Conservation (phyloP, 2,329 filamentous ascomycete species). For the Tolypocladium capitatum region DNA sequence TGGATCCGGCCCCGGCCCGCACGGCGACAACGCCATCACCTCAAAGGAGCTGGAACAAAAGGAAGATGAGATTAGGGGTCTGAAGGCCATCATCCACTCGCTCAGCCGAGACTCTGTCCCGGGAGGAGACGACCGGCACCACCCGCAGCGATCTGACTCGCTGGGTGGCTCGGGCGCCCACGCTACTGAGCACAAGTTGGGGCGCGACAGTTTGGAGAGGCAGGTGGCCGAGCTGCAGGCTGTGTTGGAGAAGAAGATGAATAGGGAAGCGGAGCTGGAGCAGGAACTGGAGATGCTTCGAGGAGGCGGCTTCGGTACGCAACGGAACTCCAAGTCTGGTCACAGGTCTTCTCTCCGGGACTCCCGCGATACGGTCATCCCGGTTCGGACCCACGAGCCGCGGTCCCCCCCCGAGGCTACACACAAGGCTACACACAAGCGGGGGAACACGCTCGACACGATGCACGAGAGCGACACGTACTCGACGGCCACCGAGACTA, state of each 20-base stretch:
- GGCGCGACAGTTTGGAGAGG: slow-evolving; percentile 56
- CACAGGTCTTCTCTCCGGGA: slow-evolving; percentile 49
- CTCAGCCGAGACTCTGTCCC: slow-evolving; percentile 65
- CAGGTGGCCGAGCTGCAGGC: slow-evolving; percentile 68
- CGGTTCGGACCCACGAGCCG: slow-evolving; percentile 36
- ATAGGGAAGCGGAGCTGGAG: slow-evolving; percentile 74
- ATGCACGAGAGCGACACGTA: slow-evolving; percentile 60
- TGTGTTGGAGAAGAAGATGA: slow-evolving; percentile 57
- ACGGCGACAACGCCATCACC: slow-evolving; percentile 30
- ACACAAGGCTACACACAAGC: slow-evolving; percentile 35
- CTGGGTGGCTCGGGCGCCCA: slow-evolving; percentile 19
- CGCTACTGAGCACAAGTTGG: slow-evolving; percentile 18
- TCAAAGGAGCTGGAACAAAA: slow-evolving; percentile 80
- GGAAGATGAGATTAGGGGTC: slow-evolving; percentile 90
- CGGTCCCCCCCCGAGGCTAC: slow-evolving; percentile 32
- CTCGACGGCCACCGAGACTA: slow-evolving; percentile 59
- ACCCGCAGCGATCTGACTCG: slow-evolving; percentile 18
- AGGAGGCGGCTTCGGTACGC: slow-evolving; percentile 18
- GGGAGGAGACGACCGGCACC: slow-evolving; percentile 20
- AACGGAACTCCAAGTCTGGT: slow-evolving; percentile 12
- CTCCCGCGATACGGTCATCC: slow-evolving; percentile 51
- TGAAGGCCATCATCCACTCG: slow-evolving; percentile 97
- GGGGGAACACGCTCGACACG: slow-evolving; percentile 45
- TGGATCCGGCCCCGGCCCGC: slow-evolving; percentile 19
- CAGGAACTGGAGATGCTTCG: slow-evolving; percentile 61